A percentile compares a stretch with the other conserved stretches of the same genome.
These are phyloP conservation scores for Scheffersomyces parashehatae DNA, from an alignment of 1,139 yeast species.

Conservation along the genomic window DNA sequence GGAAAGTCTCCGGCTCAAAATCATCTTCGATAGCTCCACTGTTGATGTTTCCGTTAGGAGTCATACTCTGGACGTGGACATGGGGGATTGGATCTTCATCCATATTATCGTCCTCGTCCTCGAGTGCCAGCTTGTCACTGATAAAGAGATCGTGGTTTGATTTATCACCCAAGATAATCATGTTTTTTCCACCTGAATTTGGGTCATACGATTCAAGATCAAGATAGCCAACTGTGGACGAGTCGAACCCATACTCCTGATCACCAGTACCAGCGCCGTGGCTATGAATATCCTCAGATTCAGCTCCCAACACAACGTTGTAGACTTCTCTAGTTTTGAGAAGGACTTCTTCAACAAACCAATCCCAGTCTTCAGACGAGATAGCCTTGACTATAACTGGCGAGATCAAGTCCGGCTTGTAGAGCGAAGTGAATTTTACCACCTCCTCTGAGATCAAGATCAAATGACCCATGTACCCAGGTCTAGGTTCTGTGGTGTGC, in stretches of 20 bases:
- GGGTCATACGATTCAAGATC: slow-evolving; percentile 34
- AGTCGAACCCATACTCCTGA: slow-evolving; percentile 28
- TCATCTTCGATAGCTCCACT: slow-evolving; percentile 16
- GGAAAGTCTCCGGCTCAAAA: slow-evolving; percentile 24
- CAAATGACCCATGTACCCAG: slow-evolving; percentile 52
- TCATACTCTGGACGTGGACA: slow-evolving; percentile 22
- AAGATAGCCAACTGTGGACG: slow-evolving; percentile 36
- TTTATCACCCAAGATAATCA: slow-evolving; percentile 37
- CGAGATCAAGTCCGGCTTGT: slow-evolving; percentile 50
- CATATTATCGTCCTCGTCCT: slow-evolving; percentile 18
- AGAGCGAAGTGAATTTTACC: slow-evolving; percentile 49
- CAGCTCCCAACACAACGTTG: slow-evolving; percentile 48
- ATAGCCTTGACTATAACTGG: slow-evolving; percentile 43
- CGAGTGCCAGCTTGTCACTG: slow-evolving; percentile 11
- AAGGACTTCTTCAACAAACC: slow-evolving; percentile 46
- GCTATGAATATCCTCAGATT: slow-evolving; percentile 19
- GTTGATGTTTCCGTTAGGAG: slow-evolving; percentile 19
- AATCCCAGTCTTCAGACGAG: slow-evolving; percentile 41
- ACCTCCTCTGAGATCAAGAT: slow-evolving; percentile 50
- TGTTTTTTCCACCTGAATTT: slow-evolving; percentile 13
- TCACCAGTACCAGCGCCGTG: slow-evolving; percentile 11
- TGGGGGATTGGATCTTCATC: slow-evolving; percentile 19
- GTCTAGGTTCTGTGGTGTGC: slow-evolving; percentile 29
- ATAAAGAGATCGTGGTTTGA: slow-evolving; percentile 37
- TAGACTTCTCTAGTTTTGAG: slow-evolving; percentile 48